Conservation (phyloP, 441 rosid species). For the Hypseocharis bilobata region DNA sequence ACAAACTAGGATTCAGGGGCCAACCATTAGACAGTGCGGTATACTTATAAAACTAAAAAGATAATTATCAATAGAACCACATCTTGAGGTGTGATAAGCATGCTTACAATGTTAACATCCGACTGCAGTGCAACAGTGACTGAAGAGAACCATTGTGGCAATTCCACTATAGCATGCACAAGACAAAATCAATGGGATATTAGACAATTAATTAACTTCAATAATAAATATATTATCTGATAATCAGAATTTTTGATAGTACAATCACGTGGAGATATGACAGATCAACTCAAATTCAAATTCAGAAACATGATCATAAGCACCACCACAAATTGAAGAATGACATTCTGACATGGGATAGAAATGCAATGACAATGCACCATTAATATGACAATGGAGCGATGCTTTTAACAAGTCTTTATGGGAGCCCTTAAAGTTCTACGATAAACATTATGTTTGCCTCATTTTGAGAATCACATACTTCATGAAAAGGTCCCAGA, state of each 20-base stretch:
- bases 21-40: neutral
- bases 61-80: neutral
- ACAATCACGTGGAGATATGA: neutral
- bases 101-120: neutral
- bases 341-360: neutral
- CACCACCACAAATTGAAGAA: neutral
- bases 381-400: neutral
- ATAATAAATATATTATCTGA: neutral
- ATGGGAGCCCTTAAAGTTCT: too few relatives aligned
- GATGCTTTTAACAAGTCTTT: neutral
- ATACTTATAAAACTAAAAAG: too few relatives aligned
- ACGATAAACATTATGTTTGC: neutral
- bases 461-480: neutral
- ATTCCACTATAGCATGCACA: neutral
- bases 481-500: neutral
- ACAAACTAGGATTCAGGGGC: neutral
- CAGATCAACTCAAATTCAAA: neutral
- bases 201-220: neutral
- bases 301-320: neutral
- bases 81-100: neutral
- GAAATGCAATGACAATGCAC: neutral
- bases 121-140: slow-evolving; percentile 4
- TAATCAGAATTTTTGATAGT: neutral
- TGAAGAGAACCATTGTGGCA: slow-evolving; percentile 9
- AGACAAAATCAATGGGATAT: neutral